Percentiles rank a stretch among this genome's conserved stretches.
phyloP scores from a whole-genome alignment of 2,329 filamentous ascomycete species.

The Beauveria bassiana region DNA sequence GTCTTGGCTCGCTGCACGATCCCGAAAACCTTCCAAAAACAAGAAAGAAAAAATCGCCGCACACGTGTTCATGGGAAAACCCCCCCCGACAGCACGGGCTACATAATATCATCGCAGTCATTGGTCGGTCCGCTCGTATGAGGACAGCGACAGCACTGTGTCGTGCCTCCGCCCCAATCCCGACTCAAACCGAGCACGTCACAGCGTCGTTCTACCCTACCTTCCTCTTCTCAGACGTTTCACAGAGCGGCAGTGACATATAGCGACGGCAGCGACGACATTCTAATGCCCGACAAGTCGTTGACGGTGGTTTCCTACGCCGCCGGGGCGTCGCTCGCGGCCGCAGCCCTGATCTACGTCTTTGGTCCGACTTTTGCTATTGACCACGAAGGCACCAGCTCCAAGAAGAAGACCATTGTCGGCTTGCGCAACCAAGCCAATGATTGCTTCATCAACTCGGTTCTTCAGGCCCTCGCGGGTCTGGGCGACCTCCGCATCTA shows the following conservation, averaged over 20 bases:
- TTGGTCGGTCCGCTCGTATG: not conserved
- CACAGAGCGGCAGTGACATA: conserved; percentile 11
- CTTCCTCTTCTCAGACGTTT: not conserved
- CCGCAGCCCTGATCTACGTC: conserved; percentile 91
- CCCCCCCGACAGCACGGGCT: not conserved
- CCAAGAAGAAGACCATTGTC: conserved; percentile 78
- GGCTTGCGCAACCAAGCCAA: conserved; percentile 88
- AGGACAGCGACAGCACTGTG: not conserved
- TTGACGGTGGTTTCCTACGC: conserved; percentile 68
- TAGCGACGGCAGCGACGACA: not conserved
- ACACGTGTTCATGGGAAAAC: not conserved
- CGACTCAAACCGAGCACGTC: conserved; percentile 5
- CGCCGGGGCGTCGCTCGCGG: conserved; percentile 88
- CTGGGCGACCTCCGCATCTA: conserved; percentile 84
- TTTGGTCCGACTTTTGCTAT: conserved; percentile 97
- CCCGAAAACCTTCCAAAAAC: not conserved
- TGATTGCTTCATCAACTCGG: conserved; percentile 94
- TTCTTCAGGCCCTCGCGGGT: conserved; percentile 86
- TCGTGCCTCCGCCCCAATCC: not conserved
- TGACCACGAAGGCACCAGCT: conserved; percentile 64
- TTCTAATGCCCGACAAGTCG: conserved; percentile 29
- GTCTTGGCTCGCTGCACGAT: not conserved
- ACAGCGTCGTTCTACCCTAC: not conserved
- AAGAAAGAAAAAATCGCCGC: not conserved
- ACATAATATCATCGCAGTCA: not conserved